Conservation (phyloP, 768 basidiomycete species). For the Boletus speciosus region DNA sequence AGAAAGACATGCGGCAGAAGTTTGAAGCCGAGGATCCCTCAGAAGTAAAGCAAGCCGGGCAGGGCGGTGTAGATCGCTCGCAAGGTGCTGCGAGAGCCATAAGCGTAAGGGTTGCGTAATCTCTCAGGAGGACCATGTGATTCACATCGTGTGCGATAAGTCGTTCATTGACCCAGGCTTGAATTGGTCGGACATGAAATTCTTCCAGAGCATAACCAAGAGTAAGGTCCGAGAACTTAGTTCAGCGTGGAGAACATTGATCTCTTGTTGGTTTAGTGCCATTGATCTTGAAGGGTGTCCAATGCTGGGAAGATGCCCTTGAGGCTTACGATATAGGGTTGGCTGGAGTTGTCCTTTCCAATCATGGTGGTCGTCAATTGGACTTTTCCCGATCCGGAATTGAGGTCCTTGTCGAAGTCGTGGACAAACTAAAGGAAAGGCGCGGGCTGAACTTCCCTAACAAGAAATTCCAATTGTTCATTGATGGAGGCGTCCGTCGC, state of each 20-base stretch:
- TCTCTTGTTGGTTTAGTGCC: slow-evolving; percentile 57
- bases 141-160: slow-evolving; percentile 32
- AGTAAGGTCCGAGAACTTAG: slow-evolving; percentile 35
- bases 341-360: slow-evolving; percentile 79
- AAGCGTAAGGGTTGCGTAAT: slow-evolving; percentile 49
- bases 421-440: slow-evolving; percentile 60
- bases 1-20: slow-evolving; percentile 97
- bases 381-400: slow-evolving; percentile 85
- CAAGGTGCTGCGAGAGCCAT: slow-evolving; percentile 95
- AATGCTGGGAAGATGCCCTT: slow-evolving; percentile 87
- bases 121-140: background rate
- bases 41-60: slow-evolving; percentile 42
- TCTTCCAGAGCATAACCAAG: slow-evolving; percentile 77
- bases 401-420: slow-evolving; percentile 87
- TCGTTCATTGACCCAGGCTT: slow-evolving; percentile 94
- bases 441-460: slow-evolving; percentile 75
- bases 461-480: slow-evolving; percentile 75
- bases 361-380: slow-evolving; percentile 78
- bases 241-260: slow-evolving; percentile 1
- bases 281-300: slow-evolving; percentile 85
- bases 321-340: slow-evolving; percentile 75
- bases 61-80: slow-evolving; percentile 64
- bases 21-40: slow-evolving; percentile 69
- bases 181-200: slow-evolving; percentile 63
- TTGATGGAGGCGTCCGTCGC: slow-evolving; percentile 93